phyloP scores from a whole-genome alignment of 345 rosid species.

The Anastatica hierochuntica region DNA sequence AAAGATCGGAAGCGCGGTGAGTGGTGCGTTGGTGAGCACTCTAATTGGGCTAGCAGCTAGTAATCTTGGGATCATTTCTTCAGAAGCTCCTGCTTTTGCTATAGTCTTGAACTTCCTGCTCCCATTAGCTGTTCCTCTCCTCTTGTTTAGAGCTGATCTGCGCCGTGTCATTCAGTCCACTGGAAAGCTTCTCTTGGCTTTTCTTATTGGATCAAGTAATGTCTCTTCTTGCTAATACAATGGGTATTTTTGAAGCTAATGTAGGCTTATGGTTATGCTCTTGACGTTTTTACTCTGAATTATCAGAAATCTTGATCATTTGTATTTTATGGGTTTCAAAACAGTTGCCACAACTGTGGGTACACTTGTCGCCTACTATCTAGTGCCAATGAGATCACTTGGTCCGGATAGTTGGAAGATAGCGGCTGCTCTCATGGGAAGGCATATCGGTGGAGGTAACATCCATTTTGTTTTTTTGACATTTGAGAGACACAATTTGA shows the following conservation, averaged over 20 bases:
- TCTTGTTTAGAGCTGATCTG: constrained; percentile 73
- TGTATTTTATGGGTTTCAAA: background rate
- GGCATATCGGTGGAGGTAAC: constrained; percentile 79
- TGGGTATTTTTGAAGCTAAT: background rate
- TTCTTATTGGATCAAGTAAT: constrained; percentile 74
- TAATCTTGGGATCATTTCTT: constrained; percentile 62
- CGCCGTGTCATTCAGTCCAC: constrained; percentile 64
- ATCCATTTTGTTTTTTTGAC: background rate
- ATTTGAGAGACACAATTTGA: background rate
- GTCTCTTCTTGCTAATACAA: background rate
- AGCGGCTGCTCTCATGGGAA: constrained; percentile 93
- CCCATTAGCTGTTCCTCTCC: constrained; percentile 65
- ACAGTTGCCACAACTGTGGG: constrained; percentile 76
- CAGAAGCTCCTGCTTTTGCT: constrained; percentile 54
- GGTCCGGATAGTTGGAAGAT: constrained; percentile 88
- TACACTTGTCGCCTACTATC: constrained; percentile 53
- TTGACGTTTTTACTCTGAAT: too few relatives aligned
- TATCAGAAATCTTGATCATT: constrained; percentile 1
- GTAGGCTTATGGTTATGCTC: background rate
- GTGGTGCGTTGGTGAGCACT: constrained; percentile 83
- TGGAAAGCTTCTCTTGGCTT: constrained; percentile 64
- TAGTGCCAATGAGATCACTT: constrained; percentile 82
- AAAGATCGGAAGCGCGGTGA: constrained; percentile 63
- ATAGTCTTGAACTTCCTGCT: constrained; percentile 62
- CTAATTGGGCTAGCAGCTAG: constrained; percentile 76